Conservation (phyloP, 2,329 filamentous ascomycete species). For the Colletotrichum gigasporum region DNA sequence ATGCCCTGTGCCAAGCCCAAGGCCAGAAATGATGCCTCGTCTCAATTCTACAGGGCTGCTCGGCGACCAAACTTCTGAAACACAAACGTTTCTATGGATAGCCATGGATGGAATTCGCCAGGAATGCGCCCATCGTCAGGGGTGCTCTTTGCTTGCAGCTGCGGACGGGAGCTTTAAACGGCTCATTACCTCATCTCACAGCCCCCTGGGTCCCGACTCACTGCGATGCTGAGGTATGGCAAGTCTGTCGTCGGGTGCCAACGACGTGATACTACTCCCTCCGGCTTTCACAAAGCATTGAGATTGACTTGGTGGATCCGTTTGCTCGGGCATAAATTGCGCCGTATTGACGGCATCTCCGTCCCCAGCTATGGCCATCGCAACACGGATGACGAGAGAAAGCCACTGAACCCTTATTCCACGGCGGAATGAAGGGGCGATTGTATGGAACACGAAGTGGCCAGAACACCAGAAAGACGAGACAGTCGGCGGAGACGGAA, state of each 20-base stretch:
- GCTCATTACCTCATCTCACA: slow-evolving; percentile 8
- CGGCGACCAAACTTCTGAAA: slow-evolving; percentile 18
- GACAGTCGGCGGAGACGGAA: not conserved
- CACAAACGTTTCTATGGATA: slow-evolving; percentile 12
- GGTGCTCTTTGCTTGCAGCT: slow-evolving; percentile 10
- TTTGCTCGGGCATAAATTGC: not conserved
- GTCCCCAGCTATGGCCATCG: not conserved
- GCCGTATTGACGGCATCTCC: slow-evolving; percentile 9
- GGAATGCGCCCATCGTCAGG: slow-evolving; percentile 8
- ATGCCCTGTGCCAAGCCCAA: not conserved
- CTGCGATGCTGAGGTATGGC: not conserved
- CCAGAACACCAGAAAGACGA: slow-evolving; percentile 4
- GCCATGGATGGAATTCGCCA: slow-evolving; percentile 11
- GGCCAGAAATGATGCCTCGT: not conserved
- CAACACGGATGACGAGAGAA: not conserved
- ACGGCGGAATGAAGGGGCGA: not conserved
- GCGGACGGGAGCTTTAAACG: slow-evolving; percentile 8
- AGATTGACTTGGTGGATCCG: slow-evolving; percentile 5
- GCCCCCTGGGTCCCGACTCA: not conserved
- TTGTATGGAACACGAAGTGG: not conserved
- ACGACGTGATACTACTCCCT: too few species aligned
- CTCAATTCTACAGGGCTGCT: slow-evolving; percentile 12
- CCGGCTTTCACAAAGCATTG: not conserved
- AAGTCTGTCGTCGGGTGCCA: not conserved
- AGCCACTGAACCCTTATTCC: not conserved